Evolutionary conservation across 768 basidiomycete species (phyloP).

Genomic region (Mycena leptocephala): DNA sequence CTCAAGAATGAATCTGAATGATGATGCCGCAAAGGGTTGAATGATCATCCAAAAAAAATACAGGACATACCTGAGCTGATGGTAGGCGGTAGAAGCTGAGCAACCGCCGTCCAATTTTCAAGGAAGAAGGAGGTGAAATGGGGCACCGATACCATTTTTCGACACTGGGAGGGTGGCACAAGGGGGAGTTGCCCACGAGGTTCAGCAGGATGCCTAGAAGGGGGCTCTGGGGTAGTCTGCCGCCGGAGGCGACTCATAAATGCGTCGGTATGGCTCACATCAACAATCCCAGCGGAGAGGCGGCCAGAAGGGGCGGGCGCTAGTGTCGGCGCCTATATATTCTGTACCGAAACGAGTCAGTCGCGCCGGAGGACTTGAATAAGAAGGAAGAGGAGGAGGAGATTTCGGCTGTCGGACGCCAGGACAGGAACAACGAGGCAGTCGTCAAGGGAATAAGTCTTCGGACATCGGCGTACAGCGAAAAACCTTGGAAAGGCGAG

Average conservation of each 20-base stretch:
- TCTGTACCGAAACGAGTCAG: not conserved
- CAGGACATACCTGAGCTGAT: too few species aligned
- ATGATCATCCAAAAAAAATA: too few species aligned
- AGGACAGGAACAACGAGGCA: too few species aligned
- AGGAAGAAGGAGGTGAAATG: too few species aligned
- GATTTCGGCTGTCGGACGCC: too few species aligned
- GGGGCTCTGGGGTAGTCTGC: not conserved
- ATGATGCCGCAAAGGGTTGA: too few species aligned
- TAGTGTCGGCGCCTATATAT: not conserved
- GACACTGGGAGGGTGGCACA: not conserved
- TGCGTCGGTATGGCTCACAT: constrained; percentile 4
- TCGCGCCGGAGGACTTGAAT: not conserved
- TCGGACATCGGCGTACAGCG: too few species aligned
- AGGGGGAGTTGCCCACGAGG: not conserved
- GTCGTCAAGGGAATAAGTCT: too few species aligned
- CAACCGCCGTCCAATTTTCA: too few species aligned
- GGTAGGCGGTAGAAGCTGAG: too few species aligned
- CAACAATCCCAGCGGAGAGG: not conserved
- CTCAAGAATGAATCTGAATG: not conserved
- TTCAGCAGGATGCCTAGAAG: not conserved
- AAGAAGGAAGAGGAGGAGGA: not conserved
- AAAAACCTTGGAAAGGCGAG: not conserved
- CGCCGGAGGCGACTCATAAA: not conserved
- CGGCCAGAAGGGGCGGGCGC: not conserved
- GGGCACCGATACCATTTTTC: not conserved